Evolutionary conservation across 208 protist genomes (phyloP).

Genomic region (Leishmania turanica): DNA sequence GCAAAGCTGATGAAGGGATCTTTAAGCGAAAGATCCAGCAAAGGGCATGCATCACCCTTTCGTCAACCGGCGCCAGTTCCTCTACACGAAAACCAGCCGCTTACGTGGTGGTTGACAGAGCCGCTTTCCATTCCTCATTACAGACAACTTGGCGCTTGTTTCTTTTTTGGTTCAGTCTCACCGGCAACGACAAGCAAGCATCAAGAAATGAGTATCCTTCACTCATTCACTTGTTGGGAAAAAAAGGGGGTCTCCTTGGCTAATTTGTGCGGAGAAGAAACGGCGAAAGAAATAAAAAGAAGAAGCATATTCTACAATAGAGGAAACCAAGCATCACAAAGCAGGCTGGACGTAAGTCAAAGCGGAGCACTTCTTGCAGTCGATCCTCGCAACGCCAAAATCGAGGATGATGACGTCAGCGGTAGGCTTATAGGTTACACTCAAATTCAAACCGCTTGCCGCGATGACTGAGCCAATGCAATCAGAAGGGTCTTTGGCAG

Average conservation of each 20-base stretch:
- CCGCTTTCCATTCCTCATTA: not conserved
- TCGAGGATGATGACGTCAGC: conserved; percentile 59
- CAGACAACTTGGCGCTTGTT: not conserved
- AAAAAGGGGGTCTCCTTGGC: not conserved
- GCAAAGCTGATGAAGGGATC: not conserved
- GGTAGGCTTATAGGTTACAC: conserved; percentile 41
- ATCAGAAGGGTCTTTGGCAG: conserved; percentile 52
- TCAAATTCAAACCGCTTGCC: conserved; percentile 43
- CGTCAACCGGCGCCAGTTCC: not conserved
- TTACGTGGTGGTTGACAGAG: no score
- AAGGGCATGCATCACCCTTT: not conserved
- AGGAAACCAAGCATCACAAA: not conserved
- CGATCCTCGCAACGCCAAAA: conserved; percentile 51
- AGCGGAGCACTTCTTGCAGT: conserved; percentile 45
- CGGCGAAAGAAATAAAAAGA: conserved; percentile 7
- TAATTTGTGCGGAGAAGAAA: not conserved
- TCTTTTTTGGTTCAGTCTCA: not conserved
- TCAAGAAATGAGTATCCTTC: not conserved
- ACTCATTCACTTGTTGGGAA: not conserved
- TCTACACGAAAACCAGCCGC: not conserved
- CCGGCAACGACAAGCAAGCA: not conserved
- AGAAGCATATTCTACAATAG: not conserved
- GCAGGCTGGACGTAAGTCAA: not conserved
- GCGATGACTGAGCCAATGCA: conserved; percentile 66
- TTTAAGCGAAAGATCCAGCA: not conserved